phyloP scores from a whole-genome alignment of 1,284 basidiomycete genomes.

The Lentinula novae-zelandiae region DNA sequence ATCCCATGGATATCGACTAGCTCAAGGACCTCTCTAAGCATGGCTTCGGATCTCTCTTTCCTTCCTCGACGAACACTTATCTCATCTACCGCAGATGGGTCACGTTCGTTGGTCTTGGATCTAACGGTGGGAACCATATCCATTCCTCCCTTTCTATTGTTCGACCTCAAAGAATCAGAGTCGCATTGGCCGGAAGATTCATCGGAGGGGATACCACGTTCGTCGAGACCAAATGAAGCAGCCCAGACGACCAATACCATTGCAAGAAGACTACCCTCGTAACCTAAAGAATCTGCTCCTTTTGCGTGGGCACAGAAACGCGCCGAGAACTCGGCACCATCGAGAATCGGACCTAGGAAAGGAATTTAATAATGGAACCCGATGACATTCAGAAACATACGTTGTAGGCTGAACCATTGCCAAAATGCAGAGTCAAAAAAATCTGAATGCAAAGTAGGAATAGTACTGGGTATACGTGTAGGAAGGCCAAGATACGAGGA shows the following conservation, averaged over 20 bases:
- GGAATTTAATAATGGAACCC: constrained; percentile 6
- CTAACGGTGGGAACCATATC: neutral
- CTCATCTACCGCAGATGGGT: constrained; percentile 4
- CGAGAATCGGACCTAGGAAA: constrained; percentile 63
- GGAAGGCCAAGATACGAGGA: constrained; percentile 27
- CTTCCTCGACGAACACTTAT: constrained; percentile 22
- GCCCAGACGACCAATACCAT: constrained; percentile 83
- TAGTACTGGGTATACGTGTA: constrained; percentile 39
- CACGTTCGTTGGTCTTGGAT: neutral
- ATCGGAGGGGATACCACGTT: constrained; percentile 48
- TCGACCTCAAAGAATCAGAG: neutral
- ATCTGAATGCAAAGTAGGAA: constrained; percentile 69
- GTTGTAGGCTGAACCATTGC: constrained; percentile 75
- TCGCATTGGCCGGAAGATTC: constrained; percentile 19
- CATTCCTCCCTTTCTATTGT: constrained; percentile 2
- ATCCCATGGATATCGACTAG: constrained; percentile 77
- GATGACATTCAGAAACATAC: constrained; percentile 44
- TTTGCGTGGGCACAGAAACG: constrained; percentile 63
- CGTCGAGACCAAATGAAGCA: constrained; percentile 80
- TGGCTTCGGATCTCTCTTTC: constrained; percentile 42
- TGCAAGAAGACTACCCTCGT: constrained; percentile 61
- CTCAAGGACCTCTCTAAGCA: constrained; percentile 71
- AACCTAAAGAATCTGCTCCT: constrained; percentile 50
- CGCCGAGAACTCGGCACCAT: constrained; percentile 69
- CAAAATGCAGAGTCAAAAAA: constrained; percentile 86